phyloP scores from a whole-genome alignment of 2,329 filamentous ascomycete genomes.

The Plenodomus lindquistii region DNA sequence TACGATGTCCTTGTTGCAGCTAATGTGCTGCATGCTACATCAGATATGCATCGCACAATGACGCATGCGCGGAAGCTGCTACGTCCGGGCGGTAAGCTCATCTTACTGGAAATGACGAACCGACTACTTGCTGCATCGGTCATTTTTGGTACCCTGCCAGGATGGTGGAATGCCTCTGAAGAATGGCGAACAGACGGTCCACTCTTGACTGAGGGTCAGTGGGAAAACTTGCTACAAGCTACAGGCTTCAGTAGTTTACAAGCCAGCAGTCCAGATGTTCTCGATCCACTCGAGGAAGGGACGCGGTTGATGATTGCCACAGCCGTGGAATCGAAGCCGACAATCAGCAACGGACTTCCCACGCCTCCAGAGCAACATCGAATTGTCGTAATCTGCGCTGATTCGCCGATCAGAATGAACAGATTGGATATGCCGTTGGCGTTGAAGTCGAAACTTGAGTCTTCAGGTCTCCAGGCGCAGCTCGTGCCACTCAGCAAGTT shows the following conservation, averaged over 20 bases:
- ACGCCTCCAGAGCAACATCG: conserved; percentile 8
- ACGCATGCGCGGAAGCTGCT: conserved; percentile 28
- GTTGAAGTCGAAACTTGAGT: conserved; percentile 6
- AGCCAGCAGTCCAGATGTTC: conserved; percentile 13
- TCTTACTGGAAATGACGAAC: conserved; percentile 47
- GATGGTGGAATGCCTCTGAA: conserved; percentile 28
- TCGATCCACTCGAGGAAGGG: conserved; percentile 15
- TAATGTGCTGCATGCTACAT: conserved; percentile 38
- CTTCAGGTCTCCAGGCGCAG: conserved; percentile 7
- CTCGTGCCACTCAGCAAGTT: conserved; percentile 7
- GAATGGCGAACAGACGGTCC: conserved; percentile 37
- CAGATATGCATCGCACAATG: conserved; percentile 22
- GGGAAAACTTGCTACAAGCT: conserved; percentile 38
- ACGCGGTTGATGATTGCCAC: conserved; percentile 16
- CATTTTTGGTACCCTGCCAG: conserved; percentile 28
- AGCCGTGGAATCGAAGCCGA: conserved; percentile 11
- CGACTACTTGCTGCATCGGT: conserved; percentile 14
- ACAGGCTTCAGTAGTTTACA: conserved; percentile 37
- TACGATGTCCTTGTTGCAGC: conserved; percentile 37
- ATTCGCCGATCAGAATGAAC: conserved; percentile 10
- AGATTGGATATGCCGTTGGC: conserved; percentile 10
- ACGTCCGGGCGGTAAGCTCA: conserved; percentile 50
- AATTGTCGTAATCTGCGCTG: conserved; percentile 9
- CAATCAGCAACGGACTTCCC: conserved; percentile 2
- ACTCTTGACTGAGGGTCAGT: conserved; percentile 32